Evolutionary conservation across 2,329 filamentous ascomycete species (phyloP).

Genomic region (Cladophialophora chaetospira): DNA sequence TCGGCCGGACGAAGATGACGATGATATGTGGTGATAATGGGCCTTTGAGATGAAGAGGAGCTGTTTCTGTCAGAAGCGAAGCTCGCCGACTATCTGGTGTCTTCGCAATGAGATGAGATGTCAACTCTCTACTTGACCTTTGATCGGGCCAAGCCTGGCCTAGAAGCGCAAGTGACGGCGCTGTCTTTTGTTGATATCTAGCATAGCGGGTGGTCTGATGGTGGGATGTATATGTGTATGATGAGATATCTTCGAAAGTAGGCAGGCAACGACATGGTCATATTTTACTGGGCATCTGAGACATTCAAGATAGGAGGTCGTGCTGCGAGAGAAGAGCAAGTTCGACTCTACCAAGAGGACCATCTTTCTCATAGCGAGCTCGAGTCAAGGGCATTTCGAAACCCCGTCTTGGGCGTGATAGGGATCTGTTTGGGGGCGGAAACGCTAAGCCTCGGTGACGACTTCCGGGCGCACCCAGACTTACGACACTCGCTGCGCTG

Average conservation of each 20-base stretch:
- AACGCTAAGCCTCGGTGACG: too few relatives aligned
- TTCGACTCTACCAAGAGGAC: too few relatives aligned
- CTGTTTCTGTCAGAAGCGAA: background rate
- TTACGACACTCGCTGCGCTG: too few relatives aligned
- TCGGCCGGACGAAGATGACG: constrained; percentile 48
- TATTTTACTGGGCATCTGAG: background rate
- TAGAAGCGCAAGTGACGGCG: background rate
- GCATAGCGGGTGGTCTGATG: constrained; percentile 23
- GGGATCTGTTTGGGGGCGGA: too few relatives aligned
- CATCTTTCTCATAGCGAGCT: too few relatives aligned
- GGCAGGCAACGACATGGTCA: constrained; percentile 1
- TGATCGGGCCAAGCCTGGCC: too few relatives aligned
- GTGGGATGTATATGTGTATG: constrained; percentile 1
- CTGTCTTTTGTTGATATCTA: constrained; percentile 10
- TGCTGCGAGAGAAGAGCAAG: too few relatives aligned
- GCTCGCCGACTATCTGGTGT: background rate
- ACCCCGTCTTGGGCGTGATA: too few relatives aligned
- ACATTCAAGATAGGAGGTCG: background rate
- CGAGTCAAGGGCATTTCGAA: too few relatives aligned
- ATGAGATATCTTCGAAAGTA: constrained; percentile 9
- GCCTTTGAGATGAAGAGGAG: background rate
- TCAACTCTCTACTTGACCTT: too few relatives aligned
- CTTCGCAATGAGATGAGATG: too few relatives aligned
- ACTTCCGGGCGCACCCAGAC: too few relatives aligned
- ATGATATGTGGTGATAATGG: constrained; percentile 51